These are phyloP conservation scores for Penstemon davidsonii DNA, from an alignment of 257 asterid species.

Conservation along the genomic window DNA sequence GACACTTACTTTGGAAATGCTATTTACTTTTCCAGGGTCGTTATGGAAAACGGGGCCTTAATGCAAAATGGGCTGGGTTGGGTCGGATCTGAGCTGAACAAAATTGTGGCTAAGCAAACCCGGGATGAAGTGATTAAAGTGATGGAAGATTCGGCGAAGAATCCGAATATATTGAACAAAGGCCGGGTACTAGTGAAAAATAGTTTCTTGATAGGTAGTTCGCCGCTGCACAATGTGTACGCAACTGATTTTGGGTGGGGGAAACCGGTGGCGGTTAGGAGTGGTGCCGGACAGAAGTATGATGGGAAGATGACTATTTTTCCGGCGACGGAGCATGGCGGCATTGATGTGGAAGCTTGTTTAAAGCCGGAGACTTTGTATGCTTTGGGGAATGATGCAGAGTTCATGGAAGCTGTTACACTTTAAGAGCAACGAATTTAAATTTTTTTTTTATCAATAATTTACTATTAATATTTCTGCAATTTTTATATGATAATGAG, in stretches of 20 bases:
- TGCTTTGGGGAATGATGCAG: constrained; percentile 36
- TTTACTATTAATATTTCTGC: no score
- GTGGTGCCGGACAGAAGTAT: constrained; percentile 33
- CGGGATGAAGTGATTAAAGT: constrained; percentile 6
- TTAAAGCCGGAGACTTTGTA: constrained; percentile 31
- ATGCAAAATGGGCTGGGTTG: constrained; percentile 27
- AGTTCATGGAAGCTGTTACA: constrained; percentile 37
- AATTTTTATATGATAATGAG: no score
- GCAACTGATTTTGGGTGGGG: constrained; percentile 57
- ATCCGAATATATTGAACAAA: constrained; percentile 5
- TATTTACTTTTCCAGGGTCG: not conserved
- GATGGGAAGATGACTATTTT: constrained; percentile 43
- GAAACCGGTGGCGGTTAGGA: constrained; percentile 41
- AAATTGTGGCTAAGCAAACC: constrained; percentile 25
- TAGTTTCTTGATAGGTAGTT: constrained; percentile 33
- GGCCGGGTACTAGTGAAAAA: not conserved
- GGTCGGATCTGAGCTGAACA: constrained; percentile 29
- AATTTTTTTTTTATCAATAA: no score
- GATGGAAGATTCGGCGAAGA: constrained; percentile 21
- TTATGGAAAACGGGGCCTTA: not conserved
- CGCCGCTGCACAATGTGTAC: constrained; percentile 48
- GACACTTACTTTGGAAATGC: constrained; percentile 46
- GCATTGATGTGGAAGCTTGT: constrained; percentile 47
- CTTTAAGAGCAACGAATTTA: no score
- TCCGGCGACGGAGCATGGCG: constrained; percentile 38